Percentiles rank a stretch among this genome's conserved stretches.
Evolutionary conservation across 345 rosid genomes (phyloP).

Genomic region (Barbarea vulgaris): DNA sequence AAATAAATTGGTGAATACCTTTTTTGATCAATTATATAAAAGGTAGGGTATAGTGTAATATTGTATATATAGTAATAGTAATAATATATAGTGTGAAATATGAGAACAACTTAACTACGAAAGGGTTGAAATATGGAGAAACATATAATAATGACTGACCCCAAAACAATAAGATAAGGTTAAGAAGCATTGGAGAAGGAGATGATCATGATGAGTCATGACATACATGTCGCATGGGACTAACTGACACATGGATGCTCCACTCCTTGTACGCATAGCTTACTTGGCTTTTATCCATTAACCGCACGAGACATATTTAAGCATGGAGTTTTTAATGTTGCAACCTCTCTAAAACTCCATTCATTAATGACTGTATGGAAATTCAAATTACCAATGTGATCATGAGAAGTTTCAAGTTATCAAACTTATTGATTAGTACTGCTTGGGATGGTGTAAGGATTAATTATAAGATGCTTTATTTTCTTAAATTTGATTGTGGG

Average conservation of each 20-base stretch:
- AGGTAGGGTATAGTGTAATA: background rate
- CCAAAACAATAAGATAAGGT: constrained; percentile 11
- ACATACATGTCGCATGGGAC: constrained; percentile 23
- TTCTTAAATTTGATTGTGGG: background rate
- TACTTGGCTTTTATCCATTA: constrained; percentile 14
- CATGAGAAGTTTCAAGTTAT: background rate
- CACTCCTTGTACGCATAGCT: background rate
- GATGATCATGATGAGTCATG: background rate
- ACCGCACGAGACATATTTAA: constrained; percentile 11
- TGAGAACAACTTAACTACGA: constrained; percentile 10
- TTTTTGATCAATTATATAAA: background rate
- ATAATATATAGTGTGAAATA: background rate
- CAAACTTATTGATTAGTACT: background rate
- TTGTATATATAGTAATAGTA: too few relatives aligned
- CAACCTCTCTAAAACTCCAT: background rate
- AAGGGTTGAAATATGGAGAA: constrained; percentile 8
- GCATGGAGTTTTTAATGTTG: constrained; percentile 8
- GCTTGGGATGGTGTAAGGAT: constrained; percentile 15
- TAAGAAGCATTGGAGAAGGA: background rate
- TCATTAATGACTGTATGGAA: background rate
- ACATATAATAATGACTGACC: constrained; percentile 1
- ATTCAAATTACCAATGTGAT: background rate
- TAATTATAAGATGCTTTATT: background rate
- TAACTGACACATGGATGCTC: constrained; percentile 9
- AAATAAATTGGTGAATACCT: constrained; percentile 23